A percentile compares a stretch with the other conserved stretches of the same genome.
These are phyloP conservation scores for Penicillium alfredii DNA, from an alignment of 495 filamentous ascomycete genomes.

Conservation along the genomic window DNA sequence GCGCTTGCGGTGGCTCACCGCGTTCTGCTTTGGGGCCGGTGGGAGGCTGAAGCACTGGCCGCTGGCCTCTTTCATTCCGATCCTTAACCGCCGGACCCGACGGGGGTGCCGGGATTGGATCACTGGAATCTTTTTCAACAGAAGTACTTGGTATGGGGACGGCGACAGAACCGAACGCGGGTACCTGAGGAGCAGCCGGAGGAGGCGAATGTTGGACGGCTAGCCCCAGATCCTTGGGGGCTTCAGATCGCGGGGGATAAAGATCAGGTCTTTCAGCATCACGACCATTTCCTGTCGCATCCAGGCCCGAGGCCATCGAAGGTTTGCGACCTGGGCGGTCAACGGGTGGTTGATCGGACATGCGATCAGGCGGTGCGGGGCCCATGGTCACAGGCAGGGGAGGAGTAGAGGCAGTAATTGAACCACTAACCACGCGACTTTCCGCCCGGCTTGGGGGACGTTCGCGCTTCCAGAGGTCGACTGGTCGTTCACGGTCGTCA, in stretches of 20 bases:
- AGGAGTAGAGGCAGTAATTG: conserved; percentile 19
- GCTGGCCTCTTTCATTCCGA: conserved; percentile 15
- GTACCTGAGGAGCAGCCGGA: conserved; percentile 73
- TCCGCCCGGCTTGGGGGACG: conserved; percentile 38
- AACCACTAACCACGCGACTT: conserved; percentile 32
- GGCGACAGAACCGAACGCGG: conserved; percentile 65
- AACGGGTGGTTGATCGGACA: conserved; percentile 20
- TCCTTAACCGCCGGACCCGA: conserved; percentile 31
- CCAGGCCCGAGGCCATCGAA: conserved; percentile 35
- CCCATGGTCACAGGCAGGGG: conserved; percentile 8
- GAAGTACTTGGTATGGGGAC: conserved; percentile 26
- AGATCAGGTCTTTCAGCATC: too few species aligned
- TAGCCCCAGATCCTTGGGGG: conserved; percentile 33
- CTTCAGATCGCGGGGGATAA: conserved; percentile 28
- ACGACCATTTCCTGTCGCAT: conserved; percentile 30
- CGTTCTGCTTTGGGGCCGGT: conserved; percentile 40
- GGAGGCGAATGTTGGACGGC: conserved; percentile 53
- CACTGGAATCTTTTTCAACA: conserved; percentile 29
- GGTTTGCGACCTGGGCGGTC: too few species aligned
- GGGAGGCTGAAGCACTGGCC: conserved; percentile 27
- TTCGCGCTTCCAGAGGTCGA: conserved; percentile 51
- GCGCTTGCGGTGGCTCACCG: conserved; percentile 11
- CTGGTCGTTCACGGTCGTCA: conserved; percentile 55
- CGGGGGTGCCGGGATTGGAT: conserved; percentile 35
- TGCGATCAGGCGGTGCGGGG: conserved; percentile 8